phyloP scores from a whole-genome alignment of 805 yeast genomes.

The Lachancea meyersii region DNA sequence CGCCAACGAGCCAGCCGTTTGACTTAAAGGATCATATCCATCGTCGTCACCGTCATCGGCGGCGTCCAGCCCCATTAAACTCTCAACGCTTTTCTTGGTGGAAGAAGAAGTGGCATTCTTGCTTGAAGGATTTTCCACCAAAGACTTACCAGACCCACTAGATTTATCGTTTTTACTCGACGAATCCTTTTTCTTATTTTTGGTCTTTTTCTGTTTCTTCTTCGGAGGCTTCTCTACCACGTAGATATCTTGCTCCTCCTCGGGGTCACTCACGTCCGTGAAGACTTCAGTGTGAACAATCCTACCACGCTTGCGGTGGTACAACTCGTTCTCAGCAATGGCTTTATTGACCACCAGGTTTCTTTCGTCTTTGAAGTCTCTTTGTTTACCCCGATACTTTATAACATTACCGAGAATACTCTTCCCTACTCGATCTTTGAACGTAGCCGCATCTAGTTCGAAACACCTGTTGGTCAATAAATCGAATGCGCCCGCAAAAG shows the following conservation, averaged over 20 bases:
- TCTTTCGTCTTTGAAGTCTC: conserved; percentile 77
- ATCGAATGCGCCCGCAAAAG: conserved; percentile 86
- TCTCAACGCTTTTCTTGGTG: conserved; percentile 2
- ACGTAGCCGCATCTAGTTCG: conserved; percentile 58
- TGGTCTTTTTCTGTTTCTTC: conserved; percentile 11
- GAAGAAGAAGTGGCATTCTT: background rate
- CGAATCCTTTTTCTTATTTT: conserved; percentile 6
- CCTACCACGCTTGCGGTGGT: conserved; percentile 26
- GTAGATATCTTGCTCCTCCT: conserved; percentile 16
- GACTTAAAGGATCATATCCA: conserved; percentile 9
- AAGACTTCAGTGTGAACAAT: conserved; percentile 21
- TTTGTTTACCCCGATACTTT: conserved; percentile 61
- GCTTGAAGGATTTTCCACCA: background rate
- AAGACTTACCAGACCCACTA: conserved; percentile 1
- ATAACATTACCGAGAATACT: conserved; percentile 77
- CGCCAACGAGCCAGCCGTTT: conserved; percentile 1
- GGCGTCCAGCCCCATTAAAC: conserved; percentile 7
- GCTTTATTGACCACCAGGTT: conserved; percentile 58
- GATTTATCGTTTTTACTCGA: conserved; percentile 4
- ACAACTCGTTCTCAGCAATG: conserved; percentile 30
- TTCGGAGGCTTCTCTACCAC: conserved; percentile 13
- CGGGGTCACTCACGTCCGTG: conserved; percentile 28
- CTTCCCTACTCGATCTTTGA: conserved; percentile 59
- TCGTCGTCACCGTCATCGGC: conserved; percentile 13
- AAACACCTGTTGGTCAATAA: conserved; percentile 68